These are phyloP conservation scores for Vaccinium myrtillus DNA, from an alignment of 148 eudicot species.

Conservation along the genomic window DNA sequence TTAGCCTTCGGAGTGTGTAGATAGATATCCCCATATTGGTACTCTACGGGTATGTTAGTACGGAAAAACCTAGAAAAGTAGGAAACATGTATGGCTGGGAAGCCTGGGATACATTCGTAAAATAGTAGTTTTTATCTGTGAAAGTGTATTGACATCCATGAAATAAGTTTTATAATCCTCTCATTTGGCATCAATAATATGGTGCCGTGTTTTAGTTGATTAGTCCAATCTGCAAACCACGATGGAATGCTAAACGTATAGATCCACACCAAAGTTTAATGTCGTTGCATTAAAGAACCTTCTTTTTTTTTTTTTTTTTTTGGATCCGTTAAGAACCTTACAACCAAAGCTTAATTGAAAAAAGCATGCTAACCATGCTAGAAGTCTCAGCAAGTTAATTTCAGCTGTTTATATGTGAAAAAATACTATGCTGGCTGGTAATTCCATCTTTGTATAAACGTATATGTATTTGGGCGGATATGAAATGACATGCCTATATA, in stretches of 20 bases:
- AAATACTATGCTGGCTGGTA: not conserved
- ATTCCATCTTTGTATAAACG: no score
- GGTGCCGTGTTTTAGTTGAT: not conserved
- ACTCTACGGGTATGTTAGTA: not conserved
- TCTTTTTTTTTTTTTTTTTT: no score
- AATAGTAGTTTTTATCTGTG: no score
- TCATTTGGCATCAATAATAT: not conserved
- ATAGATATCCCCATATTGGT: not conserved
- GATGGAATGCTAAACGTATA: not conserved
- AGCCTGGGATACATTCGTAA: not conserved
- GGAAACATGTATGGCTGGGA: not conserved
- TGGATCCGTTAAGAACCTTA: not conserved
- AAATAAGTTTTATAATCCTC: no score
- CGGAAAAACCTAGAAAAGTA: not conserved
- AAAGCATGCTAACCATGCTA: not conserved
- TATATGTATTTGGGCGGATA: no score
- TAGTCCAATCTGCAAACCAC: not conserved
- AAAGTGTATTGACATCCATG: no score
- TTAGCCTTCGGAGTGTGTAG: not conserved
- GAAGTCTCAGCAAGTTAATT: not conserved
- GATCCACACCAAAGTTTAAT: not conserved
- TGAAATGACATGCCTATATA: no score
- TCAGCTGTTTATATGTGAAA: not conserved
- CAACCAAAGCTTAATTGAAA: not conserved
- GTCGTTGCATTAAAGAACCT: not conserved